Conservation (phyloP, 2,329 filamentous ascomycete genomes). For the Pseudopyricularia javanii region DNA sequence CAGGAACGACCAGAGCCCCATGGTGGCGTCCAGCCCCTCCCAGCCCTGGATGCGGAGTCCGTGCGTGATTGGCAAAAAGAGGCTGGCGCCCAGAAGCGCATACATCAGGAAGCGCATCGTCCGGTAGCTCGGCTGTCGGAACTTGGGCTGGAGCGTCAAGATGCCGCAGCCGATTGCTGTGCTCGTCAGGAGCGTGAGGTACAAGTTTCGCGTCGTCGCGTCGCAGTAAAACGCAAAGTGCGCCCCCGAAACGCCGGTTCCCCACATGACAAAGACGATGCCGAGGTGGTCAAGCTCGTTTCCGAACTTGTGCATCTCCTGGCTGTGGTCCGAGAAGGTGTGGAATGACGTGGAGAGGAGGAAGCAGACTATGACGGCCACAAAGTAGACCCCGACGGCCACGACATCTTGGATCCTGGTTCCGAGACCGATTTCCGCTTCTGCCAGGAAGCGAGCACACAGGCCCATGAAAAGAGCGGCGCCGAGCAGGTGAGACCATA, state of each 20-base stretch:
- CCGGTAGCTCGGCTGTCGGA: slow-evolving; percentile 13
- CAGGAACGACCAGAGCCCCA: slow-evolving; percentile 13
- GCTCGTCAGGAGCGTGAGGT: slow-evolving; percentile 9
- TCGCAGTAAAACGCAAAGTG: slow-evolving; percentile 15
- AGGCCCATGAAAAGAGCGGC: slow-evolving; percentile 10
- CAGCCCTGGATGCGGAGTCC: slow-evolving; percentile 9
- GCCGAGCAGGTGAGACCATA: slow-evolving; percentile 17
- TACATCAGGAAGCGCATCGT: slow-evolving; percentile 12
- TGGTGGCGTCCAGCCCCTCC: slow-evolving; percentile 8
- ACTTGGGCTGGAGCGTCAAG: slow-evolving; percentile 14
- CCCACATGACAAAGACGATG: slow-evolving; percentile 16
- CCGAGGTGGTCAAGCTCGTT: slow-evolving; percentile 18
- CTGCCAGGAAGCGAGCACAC: slow-evolving; percentile 6
- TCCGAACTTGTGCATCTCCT: slow-evolving; percentile 12
- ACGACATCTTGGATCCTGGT: slow-evolving; percentile 4
- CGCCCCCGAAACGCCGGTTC: slow-evolving; percentile 11
- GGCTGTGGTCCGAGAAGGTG: slow-evolving; percentile 17
- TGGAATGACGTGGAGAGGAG: slow-evolving; percentile 13
- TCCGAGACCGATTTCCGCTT: background rate
- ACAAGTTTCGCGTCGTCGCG: slow-evolving; percentile 6
- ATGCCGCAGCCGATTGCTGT: slow-evolving; percentile 13
- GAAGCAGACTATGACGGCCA: slow-evolving; percentile 14
- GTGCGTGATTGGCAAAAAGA: slow-evolving; percentile 13
- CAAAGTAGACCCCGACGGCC: slow-evolving; percentile 11
- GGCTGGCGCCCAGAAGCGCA: slow-evolving; percentile 10